Evolutionary conservation across 1,139 yeast species (phyloP).

Genomic region (Blastobotrys petasosporus): DNA sequence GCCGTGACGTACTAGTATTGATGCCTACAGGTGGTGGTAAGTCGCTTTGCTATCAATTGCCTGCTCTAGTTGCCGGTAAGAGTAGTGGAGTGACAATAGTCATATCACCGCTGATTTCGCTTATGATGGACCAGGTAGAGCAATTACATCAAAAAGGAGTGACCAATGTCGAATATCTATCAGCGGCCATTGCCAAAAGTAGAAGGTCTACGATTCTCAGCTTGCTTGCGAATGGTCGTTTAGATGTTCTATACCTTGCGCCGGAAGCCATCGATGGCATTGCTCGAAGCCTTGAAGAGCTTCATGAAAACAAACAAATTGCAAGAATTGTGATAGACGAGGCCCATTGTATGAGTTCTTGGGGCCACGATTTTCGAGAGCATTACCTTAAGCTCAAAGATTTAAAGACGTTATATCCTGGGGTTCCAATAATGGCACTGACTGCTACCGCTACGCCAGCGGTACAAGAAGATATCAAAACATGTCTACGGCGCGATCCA

Average conservation of each 20-base stretch:
- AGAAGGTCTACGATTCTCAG: slow-evolving; percentile 62
- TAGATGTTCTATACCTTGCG: slow-evolving; percentile 79
- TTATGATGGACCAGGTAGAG: slow-evolving; percentile 96
- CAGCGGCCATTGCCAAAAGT: slow-evolving; percentile 53
- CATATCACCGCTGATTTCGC: slow-evolving; percentile 86
- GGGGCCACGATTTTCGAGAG: slow-evolving; percentile 99
- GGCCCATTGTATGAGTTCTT: slow-evolving; percentile 96
- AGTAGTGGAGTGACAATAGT: slow-evolving; percentile 86
- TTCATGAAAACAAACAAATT: slow-evolving; percentile 51
- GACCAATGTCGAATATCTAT: slow-evolving; percentile 70
- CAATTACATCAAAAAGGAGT: slow-evolving; percentile 64
- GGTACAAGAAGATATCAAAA: slow-evolving; percentile 73
- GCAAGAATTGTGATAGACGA: slow-evolving; percentile 95
- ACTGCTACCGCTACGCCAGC: slow-evolving; percentile 97
- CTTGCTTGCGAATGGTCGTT: slow-evolving; percentile 52
- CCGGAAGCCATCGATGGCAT: slow-evolving; percentile 94
- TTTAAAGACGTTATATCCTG: slow-evolving; percentile 68
- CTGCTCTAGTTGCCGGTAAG: slow-evolving; percentile 66
- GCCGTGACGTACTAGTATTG: slow-evolving; percentile 84
- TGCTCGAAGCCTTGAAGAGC: slow-evolving; percentile 51
- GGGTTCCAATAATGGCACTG: slow-evolving; percentile 87
- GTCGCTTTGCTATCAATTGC: slow-evolving; percentile 90
- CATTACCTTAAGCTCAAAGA: slow-evolving; percentile 79
- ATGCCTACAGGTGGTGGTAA: slow-evolving; percentile 99
- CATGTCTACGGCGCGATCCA: slow-evolving; percentile 30